Conservation (phyloP, 2,329 filamentous ascomycete species). For the Aspergillus floridensis region DNA sequence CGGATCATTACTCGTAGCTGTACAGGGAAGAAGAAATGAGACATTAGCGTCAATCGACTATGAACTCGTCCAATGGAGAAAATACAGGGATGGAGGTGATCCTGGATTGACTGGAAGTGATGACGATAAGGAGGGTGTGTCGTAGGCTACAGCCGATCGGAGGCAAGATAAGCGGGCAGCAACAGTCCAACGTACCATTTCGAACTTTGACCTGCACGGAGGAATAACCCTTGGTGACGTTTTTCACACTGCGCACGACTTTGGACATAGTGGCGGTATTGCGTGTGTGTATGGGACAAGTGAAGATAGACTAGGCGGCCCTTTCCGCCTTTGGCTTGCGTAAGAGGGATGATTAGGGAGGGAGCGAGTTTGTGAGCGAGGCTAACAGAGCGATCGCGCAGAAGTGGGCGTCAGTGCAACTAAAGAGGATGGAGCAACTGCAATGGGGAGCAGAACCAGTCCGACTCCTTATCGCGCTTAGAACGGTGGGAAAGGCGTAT, state of each 20-base stretch:
- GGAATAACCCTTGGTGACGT: slow-evolving; percentile 98
- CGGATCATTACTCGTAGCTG: slow-evolving; percentile 97
- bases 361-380: neutral
- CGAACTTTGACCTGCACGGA: slow-evolving; percentile 95
- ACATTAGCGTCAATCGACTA: slow-evolving; percentile 8
- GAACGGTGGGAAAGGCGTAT: slow-evolving; percentile 10
- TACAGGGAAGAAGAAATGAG: slow-evolving; percentile 4
- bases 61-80: neutral
- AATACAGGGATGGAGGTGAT: neutral
- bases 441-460: slow-evolving; percentile 11
- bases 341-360: neutral
- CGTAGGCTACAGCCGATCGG: neutral
- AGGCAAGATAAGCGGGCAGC: neutral
- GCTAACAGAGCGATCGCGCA: neutral
- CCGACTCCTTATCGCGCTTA: slow-evolving; percentile 14
- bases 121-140: neutral
- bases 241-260: slow-evolving; percentile 96
- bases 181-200: slow-evolving; percentile 66
- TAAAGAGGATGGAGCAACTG: neutral
- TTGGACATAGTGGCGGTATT: slow-evolving; percentile 70
- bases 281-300: slow-evolving; percentile 1
- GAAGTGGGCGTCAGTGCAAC: neutral
- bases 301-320: neutral
- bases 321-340: neutral
- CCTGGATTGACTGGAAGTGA: neutral